Evolutionary conservation across 176 grass and related monocot species (phyloP).

Genomic region (Canna indica): DNA sequence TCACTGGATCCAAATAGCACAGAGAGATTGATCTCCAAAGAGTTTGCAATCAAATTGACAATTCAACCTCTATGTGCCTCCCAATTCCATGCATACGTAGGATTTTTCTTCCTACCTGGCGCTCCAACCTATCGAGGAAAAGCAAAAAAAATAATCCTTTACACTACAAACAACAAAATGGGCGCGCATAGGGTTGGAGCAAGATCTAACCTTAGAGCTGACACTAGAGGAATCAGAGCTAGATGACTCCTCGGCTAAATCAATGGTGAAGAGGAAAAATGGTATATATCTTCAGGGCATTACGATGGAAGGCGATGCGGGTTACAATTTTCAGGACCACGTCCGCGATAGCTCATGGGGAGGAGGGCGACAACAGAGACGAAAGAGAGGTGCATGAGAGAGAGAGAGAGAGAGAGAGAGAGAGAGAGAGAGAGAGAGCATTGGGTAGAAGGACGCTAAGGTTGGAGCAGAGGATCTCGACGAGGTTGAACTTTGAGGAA

Average conservation of each 20-base stretch:
- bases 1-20: constrained; percentile 71
- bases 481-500: constrained; percentile 68
- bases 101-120: constrained; percentile 72
- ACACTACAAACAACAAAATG: not conserved
- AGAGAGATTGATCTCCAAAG: constrained; percentile 75
- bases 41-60: constrained; percentile 77
- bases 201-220: constrained; percentile 41
- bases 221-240: constrained; percentile 20
- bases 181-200: not conserved
- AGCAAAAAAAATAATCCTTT: constrained; percentile 10
- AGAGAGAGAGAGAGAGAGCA: constrained; percentile 60
- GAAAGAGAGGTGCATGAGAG: constrained; percentile 41
- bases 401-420: no score
- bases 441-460: constrained; percentile 88
- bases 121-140: constrained; percentile 35
- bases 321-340: constrained; percentile 10
- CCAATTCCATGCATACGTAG: constrained; percentile 80
- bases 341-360: not conserved
- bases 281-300: constrained; percentile 80
- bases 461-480: constrained; percentile 86
- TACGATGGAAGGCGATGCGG: constrained; percentile 64
- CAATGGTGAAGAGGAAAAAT: constrained; percentile 80
- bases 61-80: constrained; percentile 78
- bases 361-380: not conserved
- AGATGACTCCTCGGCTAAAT: constrained; percentile 34